These are phyloP conservation scores for Abrus precatorius DNA, from an alignment of 306 rosid species.

Conservation along the genomic window DNA sequence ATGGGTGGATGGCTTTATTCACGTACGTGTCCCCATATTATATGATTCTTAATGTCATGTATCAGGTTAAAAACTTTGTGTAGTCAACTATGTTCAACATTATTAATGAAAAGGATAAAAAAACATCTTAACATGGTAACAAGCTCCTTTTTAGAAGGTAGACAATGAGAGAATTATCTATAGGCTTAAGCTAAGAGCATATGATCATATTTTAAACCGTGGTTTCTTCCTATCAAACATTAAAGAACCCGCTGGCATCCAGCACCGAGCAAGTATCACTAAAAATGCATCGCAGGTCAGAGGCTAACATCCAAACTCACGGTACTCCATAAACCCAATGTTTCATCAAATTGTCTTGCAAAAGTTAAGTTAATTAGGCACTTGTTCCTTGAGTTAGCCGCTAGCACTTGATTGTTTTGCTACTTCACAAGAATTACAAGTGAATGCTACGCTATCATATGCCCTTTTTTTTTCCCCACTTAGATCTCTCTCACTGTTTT, in stretches of 20 bases:
- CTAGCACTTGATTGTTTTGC: conserved; percentile 45
- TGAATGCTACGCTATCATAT: conserved; percentile 54
- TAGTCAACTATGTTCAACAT: background rate
- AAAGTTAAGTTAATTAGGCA: conserved; percentile 38
- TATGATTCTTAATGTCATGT: background rate
- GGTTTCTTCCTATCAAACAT: conserved; percentile 1
- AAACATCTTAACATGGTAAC: background rate
- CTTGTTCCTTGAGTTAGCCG: conserved; percentile 49
- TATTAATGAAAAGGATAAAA: background rate
- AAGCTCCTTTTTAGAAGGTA: background rate
- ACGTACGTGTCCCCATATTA: background rate
- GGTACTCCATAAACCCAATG: conserved; percentile 17
- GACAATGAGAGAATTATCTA: background rate
- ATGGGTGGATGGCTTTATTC: background rate
- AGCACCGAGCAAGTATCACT: conserved; percentile 38
- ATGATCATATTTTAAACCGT: conserved; percentile 35
- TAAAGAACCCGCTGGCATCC: conserved; percentile 36
- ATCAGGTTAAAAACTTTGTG: background rate
- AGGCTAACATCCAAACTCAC: conserved; percentile 52
- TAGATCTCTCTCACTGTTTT: conserved; percentile 51
- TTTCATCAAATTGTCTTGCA: conserved; percentile 27
- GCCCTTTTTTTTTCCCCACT: background rate
- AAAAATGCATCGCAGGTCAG: conserved; percentile 47
- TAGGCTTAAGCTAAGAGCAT: background rate
- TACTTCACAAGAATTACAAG: conserved; percentile 41